Percentiles rank a stretch among this genome's conserved stretches.
These are phyloP conservation scores for Paecilomyces dactylethromorphus DNA, from an alignment of 2,329 filamentous ascomycete species.

Conservation along the genomic window DNA sequence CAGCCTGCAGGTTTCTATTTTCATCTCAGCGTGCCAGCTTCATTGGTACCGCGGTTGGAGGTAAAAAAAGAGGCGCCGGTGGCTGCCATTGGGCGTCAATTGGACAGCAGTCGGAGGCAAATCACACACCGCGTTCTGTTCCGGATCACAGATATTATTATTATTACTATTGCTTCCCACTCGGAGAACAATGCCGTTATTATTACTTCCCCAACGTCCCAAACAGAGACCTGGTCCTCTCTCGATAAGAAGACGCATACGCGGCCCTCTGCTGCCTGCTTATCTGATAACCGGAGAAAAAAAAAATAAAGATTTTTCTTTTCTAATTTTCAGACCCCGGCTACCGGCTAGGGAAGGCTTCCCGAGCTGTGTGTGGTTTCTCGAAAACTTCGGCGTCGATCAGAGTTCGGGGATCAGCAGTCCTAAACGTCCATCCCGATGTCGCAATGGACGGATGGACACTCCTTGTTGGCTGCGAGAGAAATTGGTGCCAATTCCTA, in stretches of 20 bases:
- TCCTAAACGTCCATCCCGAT: not conserved
- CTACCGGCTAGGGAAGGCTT: not conserved
- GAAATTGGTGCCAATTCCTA: not conserved
- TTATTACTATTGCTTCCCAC: too few relatives aligned
- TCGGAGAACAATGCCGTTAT: too few relatives aligned
- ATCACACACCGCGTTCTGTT: not conserved
- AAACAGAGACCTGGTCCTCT: too few relatives aligned
- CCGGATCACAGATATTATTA: not conserved
- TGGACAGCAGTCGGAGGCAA: not conserved
- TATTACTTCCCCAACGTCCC: not conserved
- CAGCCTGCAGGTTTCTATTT: not conserved
- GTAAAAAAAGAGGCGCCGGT: not conserved
- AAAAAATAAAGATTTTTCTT: not conserved
- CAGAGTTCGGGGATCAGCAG: not conserved
- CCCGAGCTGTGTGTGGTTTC: not conserved
- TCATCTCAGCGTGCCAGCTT: not conserved
- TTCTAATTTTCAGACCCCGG: not conserved
- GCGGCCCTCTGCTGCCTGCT: not conserved
- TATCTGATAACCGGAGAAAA: not conserved
- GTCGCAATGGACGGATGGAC: not conserved
- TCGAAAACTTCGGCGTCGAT: not conserved
- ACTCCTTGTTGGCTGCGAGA: not conserved
- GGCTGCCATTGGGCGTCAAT: not conserved
- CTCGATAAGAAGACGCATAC: not conserved
- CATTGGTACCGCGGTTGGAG: not conserved